These are phyloP conservation scores for Apostasia ramifera DNA, from an alignment of 106 monocot species.

Conservation along the genomic window DNA sequence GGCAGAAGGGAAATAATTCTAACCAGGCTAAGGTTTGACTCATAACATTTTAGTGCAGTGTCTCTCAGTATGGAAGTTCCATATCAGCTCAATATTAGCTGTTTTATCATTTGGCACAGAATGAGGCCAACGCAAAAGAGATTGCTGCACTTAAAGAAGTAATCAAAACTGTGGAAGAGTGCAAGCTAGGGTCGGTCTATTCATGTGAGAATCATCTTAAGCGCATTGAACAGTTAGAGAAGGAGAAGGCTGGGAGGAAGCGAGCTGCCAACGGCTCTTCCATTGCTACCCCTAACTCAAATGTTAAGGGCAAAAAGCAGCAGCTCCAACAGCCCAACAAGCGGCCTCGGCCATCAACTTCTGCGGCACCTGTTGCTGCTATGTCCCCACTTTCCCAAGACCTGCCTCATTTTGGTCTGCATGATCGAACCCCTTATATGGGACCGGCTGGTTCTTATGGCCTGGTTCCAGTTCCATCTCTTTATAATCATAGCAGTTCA, in stretches of 20 bases:
- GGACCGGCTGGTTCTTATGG: slow-evolving; percentile 27
- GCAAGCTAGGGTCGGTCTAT: slow-evolving; percentile 48
- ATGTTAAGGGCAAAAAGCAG: slow-evolving; percentile 8
- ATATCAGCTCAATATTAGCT: not conserved
- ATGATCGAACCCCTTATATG: slow-evolving; percentile 26
- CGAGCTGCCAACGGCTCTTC: slow-evolving; percentile 3
- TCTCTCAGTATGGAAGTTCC: not conserved
- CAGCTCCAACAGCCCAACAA: slow-evolving; percentile 22
- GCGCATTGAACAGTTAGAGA: slow-evolving; percentile 32
- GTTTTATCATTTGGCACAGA: slow-evolving; percentile 30
- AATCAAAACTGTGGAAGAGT: slow-evolving; percentile 46
- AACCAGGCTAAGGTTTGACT: slow-evolving; percentile 31
- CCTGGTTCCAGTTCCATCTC: slow-evolving; percentile 8
- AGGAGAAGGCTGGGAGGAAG: slow-evolving; percentile 27
- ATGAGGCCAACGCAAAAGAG: slow-evolving; percentile 50
- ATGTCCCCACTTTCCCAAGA: not conserved
- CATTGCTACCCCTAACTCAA: slow-evolving; percentile 15
- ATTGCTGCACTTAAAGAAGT: slow-evolving; percentile 39
- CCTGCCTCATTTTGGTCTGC: slow-evolving; percentile 4
- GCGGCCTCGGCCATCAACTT: slow-evolving; percentile 14
- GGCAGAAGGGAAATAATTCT: slow-evolving; percentile 45
- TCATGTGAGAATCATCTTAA: slow-evolving; percentile 30
- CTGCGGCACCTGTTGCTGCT: not conserved
- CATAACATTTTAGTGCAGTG: not conserved
- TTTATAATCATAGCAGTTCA: slow-evolving; percentile 19